A percentile compares a stretch with the other conserved stretches of the same genome.
These are phyloP conservation scores for Eleusine coracana DNA, from an alignment of 176 grass and related monocot species.

Conservation along the genomic window DNA sequence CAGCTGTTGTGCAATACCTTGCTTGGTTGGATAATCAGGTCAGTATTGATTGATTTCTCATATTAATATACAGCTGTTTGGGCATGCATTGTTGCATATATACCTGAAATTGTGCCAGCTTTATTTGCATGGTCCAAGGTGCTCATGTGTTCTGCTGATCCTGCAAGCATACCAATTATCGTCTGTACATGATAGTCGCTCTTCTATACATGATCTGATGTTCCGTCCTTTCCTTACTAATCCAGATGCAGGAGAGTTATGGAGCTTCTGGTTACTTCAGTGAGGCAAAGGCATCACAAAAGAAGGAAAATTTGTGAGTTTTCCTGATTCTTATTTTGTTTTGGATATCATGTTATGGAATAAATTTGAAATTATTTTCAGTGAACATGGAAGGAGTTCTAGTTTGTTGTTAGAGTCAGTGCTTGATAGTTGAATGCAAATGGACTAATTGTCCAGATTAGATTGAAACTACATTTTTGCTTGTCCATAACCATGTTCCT, in stretches of 20 bases:
- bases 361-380: background rate
- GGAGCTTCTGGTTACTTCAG: constrained; percentile 97
- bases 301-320: constrained; percentile 75
- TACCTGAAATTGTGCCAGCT: background rate
- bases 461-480: background rate
- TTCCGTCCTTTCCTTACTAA: constrained; percentile 5
- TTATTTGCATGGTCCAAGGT: constrained; percentile 17
- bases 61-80: background rate
- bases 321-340: constrained; percentile 33
- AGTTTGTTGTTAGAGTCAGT: background rate
- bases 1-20: constrained; percentile 86
- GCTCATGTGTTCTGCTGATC: constrained; percentile 7
- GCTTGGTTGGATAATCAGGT: constrained; percentile 97
- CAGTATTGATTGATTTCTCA: constrained; percentile 38
- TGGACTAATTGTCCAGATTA: background rate
- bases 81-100: background rate
- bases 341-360: constrained; percentile 12
- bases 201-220: constrained; percentile 14
- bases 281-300: constrained; percentile 62
- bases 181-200: background rate
- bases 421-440: background rate
- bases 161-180: constrained; percentile 21
- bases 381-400: background rate
- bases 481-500: background rate
- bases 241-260: constrained; percentile 86